Base-by-base conservation (phyloP, 2,329 filamentous ascomycete genomes). In the Xylaria polymorpha region DNA sequence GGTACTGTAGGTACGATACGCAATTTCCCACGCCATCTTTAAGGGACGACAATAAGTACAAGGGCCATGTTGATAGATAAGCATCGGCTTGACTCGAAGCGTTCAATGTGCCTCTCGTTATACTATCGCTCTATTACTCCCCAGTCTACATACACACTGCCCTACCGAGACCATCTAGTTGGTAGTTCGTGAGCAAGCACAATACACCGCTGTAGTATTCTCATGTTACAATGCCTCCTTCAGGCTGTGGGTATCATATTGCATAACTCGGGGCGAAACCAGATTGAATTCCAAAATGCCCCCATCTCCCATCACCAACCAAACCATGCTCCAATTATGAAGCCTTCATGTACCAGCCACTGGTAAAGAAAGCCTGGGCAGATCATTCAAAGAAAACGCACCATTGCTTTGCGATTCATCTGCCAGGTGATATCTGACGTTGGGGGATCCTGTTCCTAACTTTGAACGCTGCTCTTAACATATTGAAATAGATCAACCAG, bases 231-330 rank as follows among this genome's bases (percentile, higher is more conserved):
- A 61, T 41, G 44, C 44, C 25, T 66, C 32, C 46, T 44, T 15
- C 8, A 50, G 51, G 56, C 50, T 55, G 50, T 70, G 70, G 68
- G 68, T 72, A 72, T 72, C 67, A 61, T 67, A 57, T 70, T 50
- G 62, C 37, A 67, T 50, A 65, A 51, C 53, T 60, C 58, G 44
- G 32, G 25, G 50, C 48, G 35, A n/a, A 63, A 43, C 43, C 50
- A 29, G 32, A 59, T 41, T 48, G 53, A 39, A 44, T 59, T 57
- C 43, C 50, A 58, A 39, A 59, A 43, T 39, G 35, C 29, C 10
- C 61, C 48, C 41, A 22, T 63, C 39, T 51, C 53, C 53, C 60
- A 32, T 35, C 57, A 22, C 43, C 22, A 41, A 43, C 43, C 50
- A 44, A 59, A 20, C 25, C 55, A 15, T 20, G 18, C 37, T n/a